Conservation (phyloP, 345 rosid species). For the Arabis hirsuta region DNA sequence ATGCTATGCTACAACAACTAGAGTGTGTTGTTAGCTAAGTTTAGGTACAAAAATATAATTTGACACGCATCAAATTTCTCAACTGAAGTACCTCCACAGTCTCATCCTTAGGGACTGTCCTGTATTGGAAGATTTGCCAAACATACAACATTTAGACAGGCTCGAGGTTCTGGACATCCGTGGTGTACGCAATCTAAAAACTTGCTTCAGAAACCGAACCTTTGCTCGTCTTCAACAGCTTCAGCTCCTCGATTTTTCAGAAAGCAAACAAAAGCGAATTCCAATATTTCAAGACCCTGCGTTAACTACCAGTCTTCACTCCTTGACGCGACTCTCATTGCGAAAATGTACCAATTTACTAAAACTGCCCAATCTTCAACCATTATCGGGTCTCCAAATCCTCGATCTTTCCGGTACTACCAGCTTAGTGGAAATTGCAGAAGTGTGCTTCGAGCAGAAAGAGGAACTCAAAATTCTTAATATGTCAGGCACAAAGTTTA, state of each 20-base stretch:
- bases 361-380: conserved; percentile 23
- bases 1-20: too few relatives aligned
- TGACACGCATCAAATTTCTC: not conserved
- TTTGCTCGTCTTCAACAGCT: conserved; percentile 40
- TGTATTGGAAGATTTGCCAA: conserved; percentile 43
- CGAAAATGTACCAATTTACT: conserved; percentile 26
- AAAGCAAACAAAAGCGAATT: conserved; percentile 38
- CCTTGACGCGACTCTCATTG: conserved; percentile 34
- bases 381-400: conserved; percentile 34
- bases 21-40: too few relatives aligned
- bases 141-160: conserved; percentile 7
- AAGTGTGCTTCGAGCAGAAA: conserved; percentile 37
- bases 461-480: conserved; percentile 45
- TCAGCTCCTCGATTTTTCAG: conserved; percentile 51
- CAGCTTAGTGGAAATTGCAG: conserved; percentile 28
- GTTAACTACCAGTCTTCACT: not conserved
- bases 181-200: conserved; percentile 38
- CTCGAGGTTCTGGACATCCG: conserved; percentile 58
- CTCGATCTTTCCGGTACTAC: conserved; percentile 47
- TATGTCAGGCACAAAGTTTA: conserved; percentile 44
- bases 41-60: too few relatives aligned
- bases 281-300: conserved; percentile 41
- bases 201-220: conserved; percentile 17
- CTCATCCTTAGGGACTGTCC: conserved; percentile 49
- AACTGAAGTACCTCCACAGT: conserved; percentile 39